Conservation (phyloP, 495 filamentous ascomycete genomes). For the Penicillium argentinense region DNA sequence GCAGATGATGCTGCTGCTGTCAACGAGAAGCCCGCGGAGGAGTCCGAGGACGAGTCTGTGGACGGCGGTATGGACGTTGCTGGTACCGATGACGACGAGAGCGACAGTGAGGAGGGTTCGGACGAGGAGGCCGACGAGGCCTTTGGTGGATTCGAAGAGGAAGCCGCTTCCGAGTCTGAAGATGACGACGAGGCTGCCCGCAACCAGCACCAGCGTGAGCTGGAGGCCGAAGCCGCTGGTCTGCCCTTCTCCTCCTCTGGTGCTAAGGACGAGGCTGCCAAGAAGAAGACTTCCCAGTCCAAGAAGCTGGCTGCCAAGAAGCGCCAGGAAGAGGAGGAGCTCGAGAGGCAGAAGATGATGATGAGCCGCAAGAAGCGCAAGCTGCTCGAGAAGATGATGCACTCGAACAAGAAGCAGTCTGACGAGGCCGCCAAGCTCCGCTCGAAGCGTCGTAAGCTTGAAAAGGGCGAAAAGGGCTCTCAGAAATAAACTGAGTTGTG, state of each 20-base stretch:
- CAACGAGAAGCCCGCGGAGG: slow-evolving; percentile 27
- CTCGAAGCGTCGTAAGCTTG: slow-evolving; percentile 83
- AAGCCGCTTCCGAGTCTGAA: slow-evolving; percentile 46
- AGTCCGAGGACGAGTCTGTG: slow-evolving; percentile 35
- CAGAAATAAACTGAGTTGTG: slow-evolving; percentile 28
- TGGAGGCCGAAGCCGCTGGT: slow-evolving; percentile 83
- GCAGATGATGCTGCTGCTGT: slow-evolving; percentile 39
- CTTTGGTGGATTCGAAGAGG: slow-evolving; percentile 45
- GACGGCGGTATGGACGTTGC: slow-evolving; percentile 64
- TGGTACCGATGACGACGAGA: slow-evolving; percentile 48
- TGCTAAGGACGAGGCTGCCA: slow-evolving; percentile 40
- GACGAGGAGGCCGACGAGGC: slow-evolving; percentile 34
- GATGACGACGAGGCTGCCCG: slow-evolving; percentile 53
- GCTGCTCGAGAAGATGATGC: slow-evolving; percentile 88
- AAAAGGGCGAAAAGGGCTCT: slow-evolving; percentile 58
- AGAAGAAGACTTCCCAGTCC: slow-evolving; percentile 60
- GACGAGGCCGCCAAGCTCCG: slow-evolving; percentile 73
- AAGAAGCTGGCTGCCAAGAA: slow-evolving; percentile 68
- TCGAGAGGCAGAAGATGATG: slow-evolving; percentile 89
- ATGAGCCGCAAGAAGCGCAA: slow-evolving; percentile 89
- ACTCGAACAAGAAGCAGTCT: slow-evolving; percentile 80
- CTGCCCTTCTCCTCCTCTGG: slow-evolving; percentile 44
- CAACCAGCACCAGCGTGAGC: slow-evolving; percentile 75
- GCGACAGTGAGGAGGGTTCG: slow-evolving; percentile 43
- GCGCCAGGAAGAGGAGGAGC: slow-evolving; percentile 75